Conservation (phyloP, 441 rosid species). For the Adansonia madagascariensis region DNA sequence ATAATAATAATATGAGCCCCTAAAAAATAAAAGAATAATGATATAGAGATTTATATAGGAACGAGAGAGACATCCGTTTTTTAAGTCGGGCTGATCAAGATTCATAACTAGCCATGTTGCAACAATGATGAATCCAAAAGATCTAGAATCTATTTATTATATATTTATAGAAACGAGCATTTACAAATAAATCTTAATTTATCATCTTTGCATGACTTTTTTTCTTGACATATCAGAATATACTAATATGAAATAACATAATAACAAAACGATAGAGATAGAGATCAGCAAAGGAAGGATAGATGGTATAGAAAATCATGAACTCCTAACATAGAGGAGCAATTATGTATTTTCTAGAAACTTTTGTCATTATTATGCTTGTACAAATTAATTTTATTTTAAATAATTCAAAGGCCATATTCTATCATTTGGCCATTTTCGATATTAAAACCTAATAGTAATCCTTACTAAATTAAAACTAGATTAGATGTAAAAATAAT, state of each 20-base stretch:
- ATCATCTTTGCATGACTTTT: conserved; percentile 77
- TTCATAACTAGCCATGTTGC: no score
- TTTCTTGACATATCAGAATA: conserved; percentile 61
- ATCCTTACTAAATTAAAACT: no score
- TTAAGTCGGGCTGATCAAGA: no score
- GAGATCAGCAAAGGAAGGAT: not conserved
- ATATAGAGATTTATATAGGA: no score
- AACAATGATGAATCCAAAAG: conserved; percentile 78
- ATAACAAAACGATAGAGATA: not conserved
- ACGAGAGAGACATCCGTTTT: no score
- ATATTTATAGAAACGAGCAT: conserved; percentile 96
- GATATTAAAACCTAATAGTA: no score
- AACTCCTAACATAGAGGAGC: conserved; percentile 13
- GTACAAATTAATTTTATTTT: not conserved
- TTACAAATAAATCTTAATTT: conserved; percentile 75
- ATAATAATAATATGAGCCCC: no score
- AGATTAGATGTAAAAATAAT: no score
- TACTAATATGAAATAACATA: conserved; percentile 5
- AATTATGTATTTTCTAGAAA: not conserved
- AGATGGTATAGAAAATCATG: not conserved
- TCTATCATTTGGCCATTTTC: not conserved
- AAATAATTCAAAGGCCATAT: not conserved
- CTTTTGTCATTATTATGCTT: not conserved
- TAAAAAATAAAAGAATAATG: no score
- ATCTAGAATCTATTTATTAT: conserved; percentile 95